Base-by-base conservation (phyloP, 306 rosid genomes). In the Rosa rugosa region DNA sequence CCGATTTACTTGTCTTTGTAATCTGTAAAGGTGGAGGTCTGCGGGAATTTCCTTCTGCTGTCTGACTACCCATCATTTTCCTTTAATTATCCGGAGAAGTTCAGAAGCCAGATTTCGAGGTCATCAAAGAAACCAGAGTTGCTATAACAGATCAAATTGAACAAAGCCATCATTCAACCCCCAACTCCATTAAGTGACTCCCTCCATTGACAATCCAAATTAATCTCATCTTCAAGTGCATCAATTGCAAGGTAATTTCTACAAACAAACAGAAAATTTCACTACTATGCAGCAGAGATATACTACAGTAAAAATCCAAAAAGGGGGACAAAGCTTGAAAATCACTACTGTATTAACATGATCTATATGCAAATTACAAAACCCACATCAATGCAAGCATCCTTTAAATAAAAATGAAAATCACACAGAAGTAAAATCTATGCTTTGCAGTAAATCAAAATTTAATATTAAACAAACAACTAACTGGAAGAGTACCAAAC, bases 1-100 rank as follows among this genome's bases (percentile, higher is more conserved):
- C 88, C 0, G 86, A 82, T 77, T 84, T 84, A 75, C 86, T 80
- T 23, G 79, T 49, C 85, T 87, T 84, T 3, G 90, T 50, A 42
- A 84, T 80, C 75, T 73, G 80, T 14, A 69, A 62, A 11, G 90
- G 84, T 40, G 86, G 34, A 67, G 84, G 84, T 68, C 77, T 78
- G 23, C 59, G 77, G 20, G 54, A 81, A 45, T 87, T 79, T 69
- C 82, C 76, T 71, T 84, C 87, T 9, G 75, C 49, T 71, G 81
- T 81, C 65, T 81, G 85, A 63, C 79, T 72, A 71, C 77, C 71
- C 69, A 54, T 63, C 64, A 83, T 10, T 59, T 71, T 78, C 77
- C 71, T 78, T 71, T 78, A 81, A 36, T 40, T 76, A 34, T 79
- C 86, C 0, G 71, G 82, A 22, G 88, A 80, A 69, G 73, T 62